phyloP scores from a whole-genome alignment of 805 yeast genomes.

The Candida oleophila region DNA sequence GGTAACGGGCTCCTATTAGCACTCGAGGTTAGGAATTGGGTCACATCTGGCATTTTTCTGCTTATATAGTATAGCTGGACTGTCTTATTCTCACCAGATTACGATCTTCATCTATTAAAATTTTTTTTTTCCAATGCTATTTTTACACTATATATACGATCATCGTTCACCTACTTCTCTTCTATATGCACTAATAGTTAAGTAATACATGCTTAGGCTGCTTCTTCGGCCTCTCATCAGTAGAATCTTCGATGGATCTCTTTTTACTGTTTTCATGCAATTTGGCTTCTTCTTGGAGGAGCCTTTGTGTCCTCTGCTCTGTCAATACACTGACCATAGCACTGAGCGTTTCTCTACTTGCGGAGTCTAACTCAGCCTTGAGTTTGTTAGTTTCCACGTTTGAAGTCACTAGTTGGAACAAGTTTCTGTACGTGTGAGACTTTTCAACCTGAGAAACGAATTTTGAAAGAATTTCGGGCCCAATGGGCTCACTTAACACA shows the following conservation, averaged over 20 bases:
- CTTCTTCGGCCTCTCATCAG: background rate
- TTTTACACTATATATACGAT: too few species aligned
- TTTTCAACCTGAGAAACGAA: background rate
- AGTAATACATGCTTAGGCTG: background rate
- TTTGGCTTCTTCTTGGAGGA: background rate
- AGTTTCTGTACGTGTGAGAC: background rate
- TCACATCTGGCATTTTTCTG: too few species aligned
- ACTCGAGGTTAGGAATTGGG: too few species aligned
- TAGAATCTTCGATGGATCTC: background rate
- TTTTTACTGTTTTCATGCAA: background rate
- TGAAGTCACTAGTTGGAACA: background rate
- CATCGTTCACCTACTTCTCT: background rate
- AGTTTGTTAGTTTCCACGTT: background rate
- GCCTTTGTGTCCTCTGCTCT: background rate
- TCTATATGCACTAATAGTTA: background rate
- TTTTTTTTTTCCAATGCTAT: too few species aligned
- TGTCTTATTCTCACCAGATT: too few species aligned
- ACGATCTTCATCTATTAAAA: too few species aligned
- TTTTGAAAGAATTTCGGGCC: background rate
- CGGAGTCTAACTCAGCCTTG: background rate
- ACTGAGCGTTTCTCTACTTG: background rate
- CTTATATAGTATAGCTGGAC: too few species aligned
- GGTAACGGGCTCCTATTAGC: too few species aligned
- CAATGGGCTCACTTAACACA: background rate
- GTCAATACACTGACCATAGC: background rate